phyloP scores from a whole-genome alignment of 108 stramenopile genomes.

The Fragilaria crotonensis region DNA sequence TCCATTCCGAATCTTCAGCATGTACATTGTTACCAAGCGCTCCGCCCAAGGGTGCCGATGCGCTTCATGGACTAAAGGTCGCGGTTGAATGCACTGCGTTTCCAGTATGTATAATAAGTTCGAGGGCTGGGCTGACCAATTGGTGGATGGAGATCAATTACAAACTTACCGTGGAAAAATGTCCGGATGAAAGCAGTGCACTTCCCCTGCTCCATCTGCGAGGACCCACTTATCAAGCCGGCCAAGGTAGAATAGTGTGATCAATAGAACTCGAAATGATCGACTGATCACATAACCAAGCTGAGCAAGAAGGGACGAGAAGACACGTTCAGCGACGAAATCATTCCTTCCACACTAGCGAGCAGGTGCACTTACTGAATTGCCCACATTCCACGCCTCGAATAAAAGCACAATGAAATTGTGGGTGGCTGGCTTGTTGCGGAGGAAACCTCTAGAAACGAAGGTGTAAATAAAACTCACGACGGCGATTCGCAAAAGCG shows the following conservation, averaged over 20 bases:
- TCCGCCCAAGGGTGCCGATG: constrained; percentile 69
- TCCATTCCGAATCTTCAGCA: constrained; percentile 48
- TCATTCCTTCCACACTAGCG: not conserved
- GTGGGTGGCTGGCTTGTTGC: not conserved
- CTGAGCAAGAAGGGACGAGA: not conserved
- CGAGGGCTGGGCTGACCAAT: not conserved
- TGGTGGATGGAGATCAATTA: not conserved
- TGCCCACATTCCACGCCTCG: not conserved
- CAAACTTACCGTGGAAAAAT: not conserved
- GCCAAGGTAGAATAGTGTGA: not conserved
- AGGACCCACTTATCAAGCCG: not conserved
- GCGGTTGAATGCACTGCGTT: constrained; percentile 2
- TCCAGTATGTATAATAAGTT: too few species aligned
- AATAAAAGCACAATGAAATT: not conserved
- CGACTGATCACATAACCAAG: not conserved
- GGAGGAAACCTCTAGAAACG: not conserved
- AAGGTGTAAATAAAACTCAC: not conserved
- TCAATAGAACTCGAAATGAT: not conserved
- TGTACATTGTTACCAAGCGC: constrained; percentile 42
- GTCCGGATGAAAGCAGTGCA: not conserved
- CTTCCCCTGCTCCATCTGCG: not conserved
- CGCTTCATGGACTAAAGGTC: constrained; percentile 33
- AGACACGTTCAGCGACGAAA: not conserved
- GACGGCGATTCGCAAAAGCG: constrained; percentile 1
- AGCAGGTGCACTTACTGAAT: not conserved